These are phyloP conservation scores for Ephemerocybe angulata DNA, from an alignment of 768 basidiomycete genomes.

Conservation along the genomic window DNA sequence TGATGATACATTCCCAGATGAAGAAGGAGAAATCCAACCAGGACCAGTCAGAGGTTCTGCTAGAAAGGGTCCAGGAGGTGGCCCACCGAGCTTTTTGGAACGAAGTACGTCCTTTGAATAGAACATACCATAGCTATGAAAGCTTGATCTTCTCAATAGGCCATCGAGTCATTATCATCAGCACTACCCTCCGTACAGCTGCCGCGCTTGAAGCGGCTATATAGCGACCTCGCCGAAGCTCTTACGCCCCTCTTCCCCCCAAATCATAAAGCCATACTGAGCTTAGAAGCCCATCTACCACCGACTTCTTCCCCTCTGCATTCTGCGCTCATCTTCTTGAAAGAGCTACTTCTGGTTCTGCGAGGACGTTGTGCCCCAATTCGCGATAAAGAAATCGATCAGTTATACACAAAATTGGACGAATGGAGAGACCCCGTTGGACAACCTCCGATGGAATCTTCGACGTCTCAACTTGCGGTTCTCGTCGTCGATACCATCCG, in stretches of 20 bases:
- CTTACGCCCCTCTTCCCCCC: constrained; percentile 58
- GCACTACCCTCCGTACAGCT: constrained; percentile 58
- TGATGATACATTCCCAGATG: constrained; percentile 40
- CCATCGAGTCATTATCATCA: constrained; percentile 50
- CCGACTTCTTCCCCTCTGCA: constrained; percentile 68
- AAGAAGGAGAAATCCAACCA: constrained; percentile 11
- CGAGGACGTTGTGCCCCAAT: constrained; percentile 64
- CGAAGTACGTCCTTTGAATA: constrained; percentile 49
- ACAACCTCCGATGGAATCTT: neutral
- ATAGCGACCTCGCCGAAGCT: constrained; percentile 48
- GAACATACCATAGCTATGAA: no score
- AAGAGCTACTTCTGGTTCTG: constrained; percentile 49
- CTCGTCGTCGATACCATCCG: constrained; percentile 47
- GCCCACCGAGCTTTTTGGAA: constrained; percentile 73
- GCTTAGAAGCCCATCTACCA: constrained; percentile 55
- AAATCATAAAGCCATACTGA: constrained; percentile 44
- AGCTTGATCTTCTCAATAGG: constrained; percentile 39
- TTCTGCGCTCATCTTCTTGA: constrained; percentile 51
- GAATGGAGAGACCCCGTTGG: constrained; percentile 5
- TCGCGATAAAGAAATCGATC: constrained; percentile 53
- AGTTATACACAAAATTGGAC: constrained; percentile 26
- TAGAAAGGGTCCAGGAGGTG: constrained; percentile 46
- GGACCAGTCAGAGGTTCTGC: constrained; percentile 19
- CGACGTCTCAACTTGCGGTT: constrained; percentile 35
- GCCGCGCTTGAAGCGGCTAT: constrained; percentile 52